Conservation (phyloP, 768 basidiomycete genomes). For the Pholiota microspora region DNA sequence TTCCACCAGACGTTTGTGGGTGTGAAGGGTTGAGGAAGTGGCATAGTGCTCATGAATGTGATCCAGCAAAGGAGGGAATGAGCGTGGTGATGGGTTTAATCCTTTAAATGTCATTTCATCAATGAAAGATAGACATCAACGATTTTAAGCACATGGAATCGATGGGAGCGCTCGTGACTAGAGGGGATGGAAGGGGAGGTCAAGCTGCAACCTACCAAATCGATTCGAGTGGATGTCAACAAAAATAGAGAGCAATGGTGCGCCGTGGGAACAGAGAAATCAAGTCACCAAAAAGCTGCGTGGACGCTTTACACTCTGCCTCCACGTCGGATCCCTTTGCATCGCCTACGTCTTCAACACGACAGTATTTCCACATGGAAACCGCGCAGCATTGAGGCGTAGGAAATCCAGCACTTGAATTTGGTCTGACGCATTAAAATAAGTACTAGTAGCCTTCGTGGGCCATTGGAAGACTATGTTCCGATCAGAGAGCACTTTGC, state of each 20-base stretch:
- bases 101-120: too few species aligned
- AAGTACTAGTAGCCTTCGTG: too few species aligned
- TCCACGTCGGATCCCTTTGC: not conserved
- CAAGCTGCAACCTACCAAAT: too few species aligned
- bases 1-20: slow-evolving; percentile 51
- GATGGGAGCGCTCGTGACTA: too few species aligned
- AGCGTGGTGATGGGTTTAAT: not conserved
- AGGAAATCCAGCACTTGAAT: not conserved
- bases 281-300: too few species aligned
- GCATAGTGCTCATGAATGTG: too few species aligned
- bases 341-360: not conserved
- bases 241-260: not conserved
- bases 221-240: not conserved
- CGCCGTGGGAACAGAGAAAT: not conserved
- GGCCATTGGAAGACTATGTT: not conserved
- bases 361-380: not conserved
- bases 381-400: not conserved
- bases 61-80: too few species aligned
- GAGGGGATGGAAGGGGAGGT: too few species aligned
- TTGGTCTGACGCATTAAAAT: not conserved
- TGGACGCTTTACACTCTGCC: too few species aligned
- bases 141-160: too few species aligned
- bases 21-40: not conserved
- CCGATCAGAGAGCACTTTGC: not conserved
- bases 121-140: too few species aligned